A percentile compares a stretch with the other conserved stretches of the same genome.
phyloP scores from a whole-genome alignment of 2,329 filamentous ascomycete genomes.

The Stromatinia cepivora region DNA sequence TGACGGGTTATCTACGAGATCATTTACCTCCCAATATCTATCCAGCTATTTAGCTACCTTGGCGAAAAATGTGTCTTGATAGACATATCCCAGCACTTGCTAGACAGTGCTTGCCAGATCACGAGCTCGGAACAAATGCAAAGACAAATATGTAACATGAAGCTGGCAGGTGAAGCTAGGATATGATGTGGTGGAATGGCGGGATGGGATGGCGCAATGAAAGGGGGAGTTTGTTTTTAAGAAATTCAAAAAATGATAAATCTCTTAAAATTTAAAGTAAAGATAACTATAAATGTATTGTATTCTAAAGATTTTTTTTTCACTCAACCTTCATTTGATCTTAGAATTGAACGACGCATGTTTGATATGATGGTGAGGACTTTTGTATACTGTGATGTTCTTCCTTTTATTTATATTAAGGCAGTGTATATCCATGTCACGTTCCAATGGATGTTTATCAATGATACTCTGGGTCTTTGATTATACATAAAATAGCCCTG shows the following conservation, averaged over 20 bases:
- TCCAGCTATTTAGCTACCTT: not conserved
- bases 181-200: conserved; percentile 8
- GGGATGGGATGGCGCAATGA: not conserved
- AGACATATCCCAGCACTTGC: not conserved
- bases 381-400: no score
- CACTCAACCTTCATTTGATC: no score
- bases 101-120: not conserved
- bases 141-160: not conserved
- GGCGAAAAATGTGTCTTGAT: not conserved
- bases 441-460: no score
- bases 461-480: no score
- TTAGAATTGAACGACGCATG: no score
- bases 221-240: not conserved
- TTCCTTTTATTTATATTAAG: no score
- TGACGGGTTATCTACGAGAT: not conserved
- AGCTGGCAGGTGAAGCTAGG: not conserved
- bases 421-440: no score
- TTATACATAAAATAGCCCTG: no score
- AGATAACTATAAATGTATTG: conserved; percentile 7
- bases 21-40: not conserved
- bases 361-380: no score
- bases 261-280: conserved; percentile 1
- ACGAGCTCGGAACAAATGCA: not conserved
- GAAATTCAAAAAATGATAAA: conserved; percentile 10
- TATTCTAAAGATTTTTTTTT: not conserved